Percentiles rank a stretch among this genome's conserved stretches.
Evolutionary conservation across 345 rosid genomes (phyloP).

Genomic region (Alliaria petiolata): DNA sequence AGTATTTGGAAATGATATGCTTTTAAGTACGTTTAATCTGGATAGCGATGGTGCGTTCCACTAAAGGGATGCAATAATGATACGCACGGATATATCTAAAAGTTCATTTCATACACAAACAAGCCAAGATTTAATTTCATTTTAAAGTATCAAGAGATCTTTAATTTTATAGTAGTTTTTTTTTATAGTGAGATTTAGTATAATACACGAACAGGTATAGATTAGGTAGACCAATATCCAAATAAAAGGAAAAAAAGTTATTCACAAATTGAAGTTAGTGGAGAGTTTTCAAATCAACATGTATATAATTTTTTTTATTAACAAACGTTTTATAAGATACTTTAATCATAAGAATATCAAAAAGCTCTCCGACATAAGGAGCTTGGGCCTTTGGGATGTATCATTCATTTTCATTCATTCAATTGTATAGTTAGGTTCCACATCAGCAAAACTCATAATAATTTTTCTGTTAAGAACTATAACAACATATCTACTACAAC

Average conservation of each 20-base stretch:
- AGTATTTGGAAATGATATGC: neutral
- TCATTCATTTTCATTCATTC: no score
- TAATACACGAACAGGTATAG: neutral
- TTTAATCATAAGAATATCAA: neutral
- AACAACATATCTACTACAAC: no score
- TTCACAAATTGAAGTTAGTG: conserved; percentile 1
- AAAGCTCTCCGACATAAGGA: neutral
- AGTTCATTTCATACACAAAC: conserved; percentile 6
- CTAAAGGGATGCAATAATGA: conserved; percentile 10
- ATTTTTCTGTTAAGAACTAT: no score
- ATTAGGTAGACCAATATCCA: conserved; percentile 4
- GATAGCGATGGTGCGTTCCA: conserved; percentile 26
- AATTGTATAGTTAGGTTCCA: no score
- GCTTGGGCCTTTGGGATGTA: no score
- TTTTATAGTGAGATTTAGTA: neutral
- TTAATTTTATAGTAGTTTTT: neutral
- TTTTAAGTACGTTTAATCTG: conserved; percentile 7
- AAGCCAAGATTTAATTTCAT: conserved; percentile 6
- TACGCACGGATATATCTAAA: conserved; percentile 15
- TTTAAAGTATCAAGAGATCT: neutral
- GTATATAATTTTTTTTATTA: neutral
- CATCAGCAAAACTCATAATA: no score
- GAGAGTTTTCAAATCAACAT: conserved; percentile 3
- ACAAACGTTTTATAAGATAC: neutral
- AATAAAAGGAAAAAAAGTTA: neutral